These are phyloP conservation scores for Aureobasidium namibiae DNA, from an alignment of 2,329 filamentous ascomycete species.

Conservation along the genomic window DNA sequence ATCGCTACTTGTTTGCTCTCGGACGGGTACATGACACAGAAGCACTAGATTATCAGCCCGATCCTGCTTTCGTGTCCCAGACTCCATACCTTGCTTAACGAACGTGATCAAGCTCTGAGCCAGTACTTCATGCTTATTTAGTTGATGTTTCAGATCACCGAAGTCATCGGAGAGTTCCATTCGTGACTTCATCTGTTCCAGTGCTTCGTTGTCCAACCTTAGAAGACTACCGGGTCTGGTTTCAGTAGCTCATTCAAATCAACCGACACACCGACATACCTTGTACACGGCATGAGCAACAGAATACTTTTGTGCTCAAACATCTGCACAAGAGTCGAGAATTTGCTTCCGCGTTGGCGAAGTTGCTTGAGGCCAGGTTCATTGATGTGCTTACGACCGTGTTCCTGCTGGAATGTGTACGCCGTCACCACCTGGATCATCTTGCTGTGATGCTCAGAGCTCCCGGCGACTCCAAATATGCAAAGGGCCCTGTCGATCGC, in stretches of 20 bases:
- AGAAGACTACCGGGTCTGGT: not conserved
- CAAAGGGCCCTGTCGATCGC: not conserved
- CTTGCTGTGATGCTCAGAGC: not conserved
- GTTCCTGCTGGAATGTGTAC: not conserved
- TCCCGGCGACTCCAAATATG: not conserved
- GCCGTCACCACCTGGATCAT: not conserved
- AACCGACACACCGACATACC: not conserved
- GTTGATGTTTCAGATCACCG: not conserved
- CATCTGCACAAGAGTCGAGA: not conserved
- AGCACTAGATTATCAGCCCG: not conserved
- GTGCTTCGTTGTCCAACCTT: not conserved
- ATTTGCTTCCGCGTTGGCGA: not conserved
- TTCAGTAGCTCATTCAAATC: not conserved
- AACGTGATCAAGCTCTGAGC: not conserved
- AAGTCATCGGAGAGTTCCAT: not conserved
- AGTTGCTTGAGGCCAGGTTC: not conserved
- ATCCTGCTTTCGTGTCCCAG: not conserved
- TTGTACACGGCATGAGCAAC: not conserved
- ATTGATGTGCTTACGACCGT: not conserved
- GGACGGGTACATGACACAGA: not conserved
- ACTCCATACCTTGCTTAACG: not conserved
- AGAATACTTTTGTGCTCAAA: not conserved
- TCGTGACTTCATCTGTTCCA: not conserved
- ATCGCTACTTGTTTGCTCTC: not conserved
- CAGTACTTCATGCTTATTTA: not conserved